Percentiles rank a stretch among this genome's conserved stretches.
Evolutionary conservation across 2,329 filamentous ascomycete species (phyloP).

Genomic region (Purpureocillium takamizusanense): DNA sequence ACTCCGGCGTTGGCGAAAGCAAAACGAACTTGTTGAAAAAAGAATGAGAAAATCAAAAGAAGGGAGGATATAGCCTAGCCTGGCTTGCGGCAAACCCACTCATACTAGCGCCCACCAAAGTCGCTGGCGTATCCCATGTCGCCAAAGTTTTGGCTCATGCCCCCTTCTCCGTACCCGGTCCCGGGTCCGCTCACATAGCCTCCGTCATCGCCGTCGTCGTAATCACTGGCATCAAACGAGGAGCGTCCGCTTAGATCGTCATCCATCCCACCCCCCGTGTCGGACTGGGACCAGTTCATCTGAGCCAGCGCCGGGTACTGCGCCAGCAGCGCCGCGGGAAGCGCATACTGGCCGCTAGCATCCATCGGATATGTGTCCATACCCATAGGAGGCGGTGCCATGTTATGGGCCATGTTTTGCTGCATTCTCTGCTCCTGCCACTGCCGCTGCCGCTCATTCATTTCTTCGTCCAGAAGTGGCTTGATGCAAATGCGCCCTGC

Average conservation of each 20-base stretch:
- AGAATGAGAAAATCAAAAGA: neutral
- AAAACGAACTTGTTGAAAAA: neutral
- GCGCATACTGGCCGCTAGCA: constrained; percentile 47
- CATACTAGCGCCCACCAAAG: constrained; percentile 32
- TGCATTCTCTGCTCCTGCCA: constrained; percentile 65
- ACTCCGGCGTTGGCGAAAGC: too few relatives aligned
- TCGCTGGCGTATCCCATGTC: constrained; percentile 45
- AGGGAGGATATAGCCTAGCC: too few relatives aligned
- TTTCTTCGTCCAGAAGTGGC: constrained; percentile 91
- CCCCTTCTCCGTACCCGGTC: constrained; percentile 48
- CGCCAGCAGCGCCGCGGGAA: constrained; percentile 81
- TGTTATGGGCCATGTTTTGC: constrained; percentile 54
- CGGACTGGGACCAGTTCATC: constrained; percentile 65
- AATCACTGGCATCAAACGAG: constrained; percentile 75
- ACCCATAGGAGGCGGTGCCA: constrained; percentile 47
- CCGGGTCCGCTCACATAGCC: constrained; percentile 58
- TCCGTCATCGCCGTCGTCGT: constrained; percentile 63
- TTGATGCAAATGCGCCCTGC: constrained; percentile 95
- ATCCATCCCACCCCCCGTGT: constrained; percentile 63
- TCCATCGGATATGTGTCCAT: constrained; percentile 52
- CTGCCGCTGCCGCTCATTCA: constrained; percentile 66
- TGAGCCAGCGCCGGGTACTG: constrained; percentile 92
- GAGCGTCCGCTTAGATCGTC: constrained; percentile 71
- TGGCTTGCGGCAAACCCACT: neutral
- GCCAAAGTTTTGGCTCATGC: constrained; percentile 43